A percentile compares a stretch with the other conserved stretches of the same genome.
Evolutionary conservation across 208 protist species (phyloP).

Genomic region (Leishmania martiniquensis): DNA sequence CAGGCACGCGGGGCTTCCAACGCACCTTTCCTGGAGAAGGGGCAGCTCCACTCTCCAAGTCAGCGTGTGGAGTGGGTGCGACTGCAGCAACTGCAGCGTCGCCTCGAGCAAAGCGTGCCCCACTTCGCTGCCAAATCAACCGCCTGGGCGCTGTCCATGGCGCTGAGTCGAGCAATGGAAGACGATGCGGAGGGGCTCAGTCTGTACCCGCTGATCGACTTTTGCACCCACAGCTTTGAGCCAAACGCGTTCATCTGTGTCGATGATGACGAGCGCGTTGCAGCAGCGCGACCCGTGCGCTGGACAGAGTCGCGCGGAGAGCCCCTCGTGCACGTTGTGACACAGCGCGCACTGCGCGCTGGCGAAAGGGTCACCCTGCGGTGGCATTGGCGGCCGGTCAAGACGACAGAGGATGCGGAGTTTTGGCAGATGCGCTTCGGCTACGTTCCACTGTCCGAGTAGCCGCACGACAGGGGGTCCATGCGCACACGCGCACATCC

Average conservation of each 20-base stretch:
- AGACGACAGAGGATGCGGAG: constrained; percentile 61
- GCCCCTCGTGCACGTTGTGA: constrained; percentile 64
- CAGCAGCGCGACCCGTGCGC: constrained; percentile 14
- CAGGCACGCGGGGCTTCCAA: constrained; percentile 60
- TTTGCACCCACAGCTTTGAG: constrained; percentile 69
- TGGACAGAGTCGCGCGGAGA: constrained; percentile 37
- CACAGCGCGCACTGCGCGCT: constrained; percentile 36
- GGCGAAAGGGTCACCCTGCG: constrained; percentile 64
- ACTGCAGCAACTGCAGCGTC: constrained; percentile 51
- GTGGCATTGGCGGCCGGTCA: constrained; percentile 48
- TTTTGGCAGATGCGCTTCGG: constrained; percentile 84
- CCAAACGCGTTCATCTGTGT: constrained; percentile 52
- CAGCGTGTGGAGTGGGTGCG: constrained; percentile 74
- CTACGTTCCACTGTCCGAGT: constrained; percentile 50
- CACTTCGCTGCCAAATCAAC: constrained; percentile 81
- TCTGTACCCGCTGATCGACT: constrained; percentile 84
- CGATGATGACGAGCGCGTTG: constrained; percentile 1
- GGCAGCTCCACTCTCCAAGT: constrained; percentile 33
- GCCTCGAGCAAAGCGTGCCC: constrained; percentile 79
- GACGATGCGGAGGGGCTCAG: constrained; percentile 58
- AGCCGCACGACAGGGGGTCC: neutral
- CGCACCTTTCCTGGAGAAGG: constrained; percentile 75
- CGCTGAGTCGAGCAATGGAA: constrained; percentile 58
- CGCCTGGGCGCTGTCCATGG: constrained; percentile 85
- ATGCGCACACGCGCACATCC: neutral